Evolutionary conservation across 371 early-diverging fungal genomes (phyloP), one percentile per base, ranked within the genome.

Genomic region (Modicella reniformis): DNA sequence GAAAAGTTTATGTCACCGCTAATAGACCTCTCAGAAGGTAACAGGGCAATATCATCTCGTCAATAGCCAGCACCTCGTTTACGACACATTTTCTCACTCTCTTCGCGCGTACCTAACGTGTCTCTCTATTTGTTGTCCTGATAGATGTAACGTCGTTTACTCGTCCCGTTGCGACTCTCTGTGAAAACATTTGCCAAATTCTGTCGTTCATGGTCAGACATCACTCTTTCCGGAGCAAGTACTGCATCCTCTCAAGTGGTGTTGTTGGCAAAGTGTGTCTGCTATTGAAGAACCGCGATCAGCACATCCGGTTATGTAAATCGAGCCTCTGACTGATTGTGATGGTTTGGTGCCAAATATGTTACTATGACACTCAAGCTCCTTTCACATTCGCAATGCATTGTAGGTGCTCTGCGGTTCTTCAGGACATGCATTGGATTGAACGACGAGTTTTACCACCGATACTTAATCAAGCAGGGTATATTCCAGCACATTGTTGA

Each of bases 171-270:
- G 74, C 84, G 12, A 72, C 83, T 17, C 62, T 86, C 5, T 84
- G 82, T 58, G 74, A 88, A 23, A 87, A 89, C 59, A 74, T 94
- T 26, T 93, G 92, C 77, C 94, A 93, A 25, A 75, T 94, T 21
- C 72, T 95, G 19, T 86, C 88, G 50, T 92, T 90, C 80, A 80
- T 84, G 59, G 83, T 94, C 32, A 82, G 86, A 49, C 82, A 85
- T 10, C 96, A 97, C 79, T 83, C 85, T 0, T 88, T 88, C 69
- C 86, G 92, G n/a, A 92, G 90, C 83, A 93, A 93, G 76, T 90
- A 88, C 68, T 87, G 91, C 51, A 72, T 95, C 25, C 80, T 91
- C 17, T 85, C 87, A n/a, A 84, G 87, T 8, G 85, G 87, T 58
- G 80, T 92, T 28, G 82, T 87, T 23, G 59, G 77, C 29, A 90